A percentile compares a stretch with the other conserved stretches of the same genome.
Conservation (phyloP, 2,329 filamentous ascomycete genomes). For the Botryotinia narcissicola region DNA sequence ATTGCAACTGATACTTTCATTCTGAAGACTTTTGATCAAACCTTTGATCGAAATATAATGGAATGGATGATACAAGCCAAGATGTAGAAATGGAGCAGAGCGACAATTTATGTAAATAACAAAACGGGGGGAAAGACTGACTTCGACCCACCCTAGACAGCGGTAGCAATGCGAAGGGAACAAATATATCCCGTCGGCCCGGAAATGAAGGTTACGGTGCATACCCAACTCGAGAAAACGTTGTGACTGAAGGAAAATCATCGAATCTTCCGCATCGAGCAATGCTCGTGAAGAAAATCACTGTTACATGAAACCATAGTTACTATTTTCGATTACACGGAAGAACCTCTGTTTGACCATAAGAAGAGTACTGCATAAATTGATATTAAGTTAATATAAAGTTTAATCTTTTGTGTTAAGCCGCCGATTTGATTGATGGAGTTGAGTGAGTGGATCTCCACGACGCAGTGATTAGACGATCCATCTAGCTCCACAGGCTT, state of each 20-base stretch:
- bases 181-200: not conserved
- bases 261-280: not conserved
- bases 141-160: too few species aligned
- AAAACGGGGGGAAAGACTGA: not conserved
- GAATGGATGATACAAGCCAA: constrained; percentile 1
- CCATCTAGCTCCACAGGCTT: not conserved
- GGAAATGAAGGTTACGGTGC: too few species aligned
- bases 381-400: not conserved
- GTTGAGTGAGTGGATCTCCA: not conserved
- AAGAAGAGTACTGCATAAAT: not conserved
- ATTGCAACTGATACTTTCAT: constrained; percentile 16
- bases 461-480: not conserved
- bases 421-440: constrained; percentile 2
- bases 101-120: constrained; percentile 2
- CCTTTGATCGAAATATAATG: not conserved
- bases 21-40: not conserved
- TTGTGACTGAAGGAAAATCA: constrained; percentile 12
- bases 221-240: not conserved
- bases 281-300: not conserved
- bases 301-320: not conserved
- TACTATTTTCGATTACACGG: not conserved
- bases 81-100: not conserved
- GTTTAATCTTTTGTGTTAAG: not conserved
- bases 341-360: not conserved
- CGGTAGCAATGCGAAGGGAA: not conserved